Percentiles rank a stretch among this genome's conserved stretches.
Conservation (phyloP, 1,139 yeast genomes). For the Debaryomyces sp. region DNA sequence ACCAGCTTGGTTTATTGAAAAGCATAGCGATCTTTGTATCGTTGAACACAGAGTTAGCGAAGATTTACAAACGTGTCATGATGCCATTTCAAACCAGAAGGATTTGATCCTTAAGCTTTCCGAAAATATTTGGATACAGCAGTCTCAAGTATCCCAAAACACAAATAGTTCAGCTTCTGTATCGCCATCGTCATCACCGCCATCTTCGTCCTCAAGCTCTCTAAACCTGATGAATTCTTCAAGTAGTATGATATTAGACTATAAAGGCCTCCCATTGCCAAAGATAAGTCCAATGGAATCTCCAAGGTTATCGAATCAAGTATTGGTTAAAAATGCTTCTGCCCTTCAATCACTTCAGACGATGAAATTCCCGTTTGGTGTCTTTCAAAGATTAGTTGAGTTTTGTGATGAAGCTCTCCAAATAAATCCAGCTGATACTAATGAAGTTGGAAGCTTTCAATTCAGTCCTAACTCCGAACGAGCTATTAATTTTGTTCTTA, state of each 20-base stretch:
- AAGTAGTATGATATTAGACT: slow-evolving; percentile 38
- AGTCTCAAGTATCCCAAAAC: slow-evolving; percentile 22
- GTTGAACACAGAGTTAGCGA: slow-evolving; percentile 85
- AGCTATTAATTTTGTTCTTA: slow-evolving; percentile 58
- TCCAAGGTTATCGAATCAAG: slow-evolving; percentile 26
- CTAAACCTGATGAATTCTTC: slow-evolving; percentile 17
- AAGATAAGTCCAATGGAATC: slow-evolving; percentile 17
- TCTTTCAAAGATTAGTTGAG: slow-evolving; percentile 63
- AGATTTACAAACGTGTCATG: slow-evolving; percentile 78
- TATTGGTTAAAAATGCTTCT: slow-evolving; percentile 31
- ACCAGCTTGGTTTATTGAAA: slow-evolving; percentile 97
- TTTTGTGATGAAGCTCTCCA: slow-evolving; percentile 76
- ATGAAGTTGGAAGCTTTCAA: slow-evolving; percentile 28
- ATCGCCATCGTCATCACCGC: slow-evolving; percentile 23
- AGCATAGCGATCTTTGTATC: slow-evolving; percentile 85
- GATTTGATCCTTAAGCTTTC: slow-evolving; percentile 50
- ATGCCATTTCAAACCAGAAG: slow-evolving; percentile 72
- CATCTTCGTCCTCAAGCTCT: slow-evolving; percentile 23
- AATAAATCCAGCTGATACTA: slow-evolving; percentile 62
- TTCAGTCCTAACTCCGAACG: slow-evolving; percentile 75
- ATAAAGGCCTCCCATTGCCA: slow-evolving; percentile 64
- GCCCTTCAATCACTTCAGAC: slow-evolving; percentile 24
- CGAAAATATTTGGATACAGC: slow-evolving; percentile 33
- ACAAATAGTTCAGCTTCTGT: slow-evolving; percentile 9
- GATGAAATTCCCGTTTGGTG: slow-evolving; percentile 64